phyloP scores from a whole-genome alignment of 345 rosid species.

The Diplotaxis tenuifolia region DNA sequence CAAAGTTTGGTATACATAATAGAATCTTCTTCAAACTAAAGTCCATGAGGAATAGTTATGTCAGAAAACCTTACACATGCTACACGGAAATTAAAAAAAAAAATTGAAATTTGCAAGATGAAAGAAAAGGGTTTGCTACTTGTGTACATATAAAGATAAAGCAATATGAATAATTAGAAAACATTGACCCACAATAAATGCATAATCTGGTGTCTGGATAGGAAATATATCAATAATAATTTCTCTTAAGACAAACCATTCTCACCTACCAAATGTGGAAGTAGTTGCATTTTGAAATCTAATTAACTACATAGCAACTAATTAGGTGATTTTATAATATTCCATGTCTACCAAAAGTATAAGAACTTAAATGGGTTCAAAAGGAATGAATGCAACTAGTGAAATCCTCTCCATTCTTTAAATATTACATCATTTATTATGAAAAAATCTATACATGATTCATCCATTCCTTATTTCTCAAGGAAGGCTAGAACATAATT shows the following conservation, averaged over 20 bases:
- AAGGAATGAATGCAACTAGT: too few relatives aligned
- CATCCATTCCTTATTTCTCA: too few relatives aligned
- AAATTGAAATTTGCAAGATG: background rate
- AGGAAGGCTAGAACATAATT: too few relatives aligned
- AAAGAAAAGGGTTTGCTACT: background rate
- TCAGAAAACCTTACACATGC: background rate
- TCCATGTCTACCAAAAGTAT: background rate
- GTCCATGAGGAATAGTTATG: background rate
- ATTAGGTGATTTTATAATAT: background rate
- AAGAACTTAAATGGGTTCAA: too few relatives aligned
- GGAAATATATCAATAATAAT: too few relatives aligned
- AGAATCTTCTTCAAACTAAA: background rate
- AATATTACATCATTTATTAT: too few relatives aligned
- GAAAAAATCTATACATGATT: too few relatives aligned
- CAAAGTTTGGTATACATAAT: background rate
- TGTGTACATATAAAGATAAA: background rate
- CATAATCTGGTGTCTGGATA: too few relatives aligned
- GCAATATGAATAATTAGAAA: conserved; percentile 6
- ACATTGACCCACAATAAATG: background rate
- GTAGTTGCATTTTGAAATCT: background rate
- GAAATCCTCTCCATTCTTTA: too few relatives aligned
- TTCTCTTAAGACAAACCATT: conserved; percentile 25
- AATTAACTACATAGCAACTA: conserved; percentile 7
- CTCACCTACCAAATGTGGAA: conserved; percentile 12
- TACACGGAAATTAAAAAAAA: background rate